Percentiles rank a stretch among this genome's conserved stretches.
These are phyloP conservation scores for Aureobasidium sp. DNA, from an alignment of 2,329 filamentous ascomycete species.

Conservation along the genomic window DNA sequence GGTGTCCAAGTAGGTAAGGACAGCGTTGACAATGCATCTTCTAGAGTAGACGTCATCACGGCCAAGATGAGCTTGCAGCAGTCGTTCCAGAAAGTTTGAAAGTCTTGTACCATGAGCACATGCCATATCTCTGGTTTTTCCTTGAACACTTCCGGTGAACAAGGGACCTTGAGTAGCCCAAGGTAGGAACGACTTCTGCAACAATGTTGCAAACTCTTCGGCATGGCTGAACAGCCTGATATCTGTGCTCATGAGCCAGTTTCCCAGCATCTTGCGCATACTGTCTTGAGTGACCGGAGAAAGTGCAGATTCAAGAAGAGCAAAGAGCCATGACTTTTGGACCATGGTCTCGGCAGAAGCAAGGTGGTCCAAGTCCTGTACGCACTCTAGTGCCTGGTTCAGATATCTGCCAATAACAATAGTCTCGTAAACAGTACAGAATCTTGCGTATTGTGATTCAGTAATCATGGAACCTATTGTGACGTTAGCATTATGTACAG, in stretches of 20 bases:
- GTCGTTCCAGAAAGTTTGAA: constrained; percentile 29
- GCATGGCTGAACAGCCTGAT: constrained; percentile 21
- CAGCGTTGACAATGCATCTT: constrained; percentile 23
- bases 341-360: constrained; percentile 28
- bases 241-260: constrained; percentile 36
- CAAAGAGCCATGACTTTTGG: constrained; percentile 35
- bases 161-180: constrained; percentile 42
- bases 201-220: constrained; percentile 30
- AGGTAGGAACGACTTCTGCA: constrained; percentile 37
- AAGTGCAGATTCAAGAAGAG: constrained; percentile 36
- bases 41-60: constrained; percentile 16
- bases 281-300: constrained; percentile 38
- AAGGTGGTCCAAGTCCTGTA: constrained; percentile 36
- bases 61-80: constrained; percentile 23
- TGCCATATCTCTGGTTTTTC: constrained; percentile 24
- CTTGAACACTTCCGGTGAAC: constrained; percentile 35
- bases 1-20: constrained; percentile 30
- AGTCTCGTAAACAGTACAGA: constrained; percentile 41
- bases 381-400: constrained; percentile 42
- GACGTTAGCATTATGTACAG: neutral
- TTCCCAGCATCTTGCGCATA: constrained; percentile 40
- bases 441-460: constrained; percentile 35
- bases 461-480: neutral
- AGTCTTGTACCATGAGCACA: constrained; percentile 38
- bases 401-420: constrained; percentile 43